These are phyloP conservation scores for Mucor piriformis DNA, from an alignment of 371 early-diverging fungal genomes.

Conservation along the genomic window DNA sequence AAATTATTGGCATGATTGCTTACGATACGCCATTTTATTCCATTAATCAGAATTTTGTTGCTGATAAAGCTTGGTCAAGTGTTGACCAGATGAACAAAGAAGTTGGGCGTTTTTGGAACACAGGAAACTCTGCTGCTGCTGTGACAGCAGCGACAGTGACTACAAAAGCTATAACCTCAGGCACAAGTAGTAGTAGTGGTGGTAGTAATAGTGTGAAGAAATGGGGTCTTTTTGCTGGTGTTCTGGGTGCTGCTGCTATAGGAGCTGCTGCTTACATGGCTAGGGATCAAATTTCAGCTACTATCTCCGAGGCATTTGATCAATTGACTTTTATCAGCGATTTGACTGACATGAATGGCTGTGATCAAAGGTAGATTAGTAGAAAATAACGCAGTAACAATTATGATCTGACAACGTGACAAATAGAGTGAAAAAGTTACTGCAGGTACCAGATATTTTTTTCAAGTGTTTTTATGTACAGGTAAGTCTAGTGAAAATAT, in stretches of 20 bases:
- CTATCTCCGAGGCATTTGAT: slow-evolving; percentile 48
- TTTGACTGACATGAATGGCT: slow-evolving; percentile 39
- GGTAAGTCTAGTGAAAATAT: slow-evolving; percentile 21
- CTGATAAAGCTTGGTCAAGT: slow-evolving; percentile 34
- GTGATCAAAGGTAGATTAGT: slow-evolving; percentile 33
- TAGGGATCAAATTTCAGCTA: slow-evolving; percentile 36
- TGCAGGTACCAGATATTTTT: slow-evolving; percentile 42
- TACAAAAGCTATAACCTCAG: slow-evolving; percentile 8
- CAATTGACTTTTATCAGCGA: slow-evolving; percentile 58
- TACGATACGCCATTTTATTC: slow-evolving; percentile 68
- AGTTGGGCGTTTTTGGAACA: slow-evolving; percentile 24
- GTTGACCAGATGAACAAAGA: slow-evolving; percentile 24
- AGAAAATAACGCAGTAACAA: neutral
- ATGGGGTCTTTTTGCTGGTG: slow-evolving; percentile 59
- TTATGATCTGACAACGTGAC: neutral
- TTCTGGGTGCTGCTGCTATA: slow-evolving; percentile 54
- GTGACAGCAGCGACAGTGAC: slow-evolving; percentile 13
- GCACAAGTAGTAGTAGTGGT: neutral
- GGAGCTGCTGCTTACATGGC: slow-evolving; percentile 53
- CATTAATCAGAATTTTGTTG: slow-evolving; percentile 49
- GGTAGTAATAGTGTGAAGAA: slow-evolving; percentile 7
- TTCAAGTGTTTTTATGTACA: slow-evolving; percentile 62
- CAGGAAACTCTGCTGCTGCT: slow-evolving; percentile 21
- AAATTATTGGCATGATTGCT: slow-evolving; percentile 60
- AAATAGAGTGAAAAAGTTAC: slow-evolving; percentile 40